Evolutionary conservation across 2,329 filamentous ascomycete species (phyloP).

Genomic region (Hortaea werneckii): DNA sequence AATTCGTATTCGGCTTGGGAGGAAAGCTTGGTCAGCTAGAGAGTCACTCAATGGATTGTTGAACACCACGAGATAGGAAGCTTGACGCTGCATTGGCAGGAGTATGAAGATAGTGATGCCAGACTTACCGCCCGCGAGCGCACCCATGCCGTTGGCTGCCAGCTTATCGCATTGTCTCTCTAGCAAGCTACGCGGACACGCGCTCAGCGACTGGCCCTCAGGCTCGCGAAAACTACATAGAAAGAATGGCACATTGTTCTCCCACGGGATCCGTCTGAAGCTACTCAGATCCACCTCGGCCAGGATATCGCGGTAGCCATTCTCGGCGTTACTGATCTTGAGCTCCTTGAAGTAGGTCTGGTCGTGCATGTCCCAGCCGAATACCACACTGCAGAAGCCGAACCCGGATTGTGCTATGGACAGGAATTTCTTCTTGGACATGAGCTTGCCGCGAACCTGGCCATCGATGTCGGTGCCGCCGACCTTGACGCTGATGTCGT

Average conservation of each 20-base stretch:
- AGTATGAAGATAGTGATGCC: too few species aligned
- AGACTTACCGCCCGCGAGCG: slow-evolving; percentile 75
- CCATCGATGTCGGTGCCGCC: slow-evolving; percentile 83
- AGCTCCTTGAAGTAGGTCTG: slow-evolving; percentile 79
- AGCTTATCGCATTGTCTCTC: slow-evolving; percentile 59
- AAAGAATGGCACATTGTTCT: slow-evolving; percentile 77
- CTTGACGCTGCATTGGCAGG: too few species aligned
- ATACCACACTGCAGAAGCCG: slow-evolving; percentile 88
- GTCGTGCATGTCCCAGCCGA: slow-evolving; percentile 97
- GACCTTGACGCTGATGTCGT: slow-evolving; percentile 75
- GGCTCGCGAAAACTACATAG: slow-evolving; percentile 76
- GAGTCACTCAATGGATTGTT: too few species aligned
- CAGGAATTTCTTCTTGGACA: slow-evolving; percentile 88
- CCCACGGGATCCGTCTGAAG: slow-evolving; percentile 83
- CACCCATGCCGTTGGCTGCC: slow-evolving; percentile 58
- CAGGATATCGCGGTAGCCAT: slow-evolving; percentile 78
- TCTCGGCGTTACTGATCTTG: slow-evolving; percentile 78
- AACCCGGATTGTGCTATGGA: slow-evolving; percentile 73
- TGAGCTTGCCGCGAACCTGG: slow-evolving; percentile 75
- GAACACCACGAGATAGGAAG: too few species aligned
- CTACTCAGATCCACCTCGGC: slow-evolving; percentile 68
- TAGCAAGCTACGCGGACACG: slow-evolving; percentile 69
- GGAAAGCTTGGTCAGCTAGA: slow-evolving; percentile 8
- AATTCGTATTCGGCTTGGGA: slow-evolving; percentile 81
- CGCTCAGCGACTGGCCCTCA: slow-evolving; percentile 56